Conservation (phyloP, 306 rosid species). For the Albizia julibrissin region DNA sequence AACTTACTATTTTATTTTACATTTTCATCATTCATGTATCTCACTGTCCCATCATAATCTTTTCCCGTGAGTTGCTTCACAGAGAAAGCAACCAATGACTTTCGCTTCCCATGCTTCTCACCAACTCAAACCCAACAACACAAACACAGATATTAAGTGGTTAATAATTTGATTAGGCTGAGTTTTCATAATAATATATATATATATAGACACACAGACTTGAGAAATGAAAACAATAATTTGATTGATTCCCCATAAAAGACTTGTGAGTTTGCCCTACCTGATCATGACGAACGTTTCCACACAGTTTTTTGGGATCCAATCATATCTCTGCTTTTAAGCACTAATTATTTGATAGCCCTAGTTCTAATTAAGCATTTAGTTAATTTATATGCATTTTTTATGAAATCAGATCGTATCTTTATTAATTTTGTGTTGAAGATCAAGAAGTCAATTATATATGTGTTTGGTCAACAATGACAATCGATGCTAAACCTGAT, state of each 20-base stretch:
- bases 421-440: neutral
- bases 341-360: neutral
- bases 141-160: neutral
- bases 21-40: neutral
- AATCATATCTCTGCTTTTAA: neutral
- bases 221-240: too few relatives aligned
- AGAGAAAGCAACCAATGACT: neutral
- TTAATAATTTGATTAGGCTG: neutral
- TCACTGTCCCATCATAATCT: constrained; percentile 18
- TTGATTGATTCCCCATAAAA: neutral
- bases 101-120: neutral
- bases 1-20: neutral
- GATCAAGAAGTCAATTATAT: neutral
- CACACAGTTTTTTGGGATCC: neutral
- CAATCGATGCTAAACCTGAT: neutral
- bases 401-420: neutral
- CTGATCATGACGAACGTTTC: neutral
- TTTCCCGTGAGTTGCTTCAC: neutral
- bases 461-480: neutral
- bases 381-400: neutral
- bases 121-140: neutral
- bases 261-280: neutral
- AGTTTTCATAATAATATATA: neutral
- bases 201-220: too few relatives aligned
- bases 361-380: neutral